Evolutionary conservation across 2,329 filamentous ascomycete genomes (phyloP), one percentile per base, ranked within the genome.

Genomic region (Penicillium brasilianum): DNA sequence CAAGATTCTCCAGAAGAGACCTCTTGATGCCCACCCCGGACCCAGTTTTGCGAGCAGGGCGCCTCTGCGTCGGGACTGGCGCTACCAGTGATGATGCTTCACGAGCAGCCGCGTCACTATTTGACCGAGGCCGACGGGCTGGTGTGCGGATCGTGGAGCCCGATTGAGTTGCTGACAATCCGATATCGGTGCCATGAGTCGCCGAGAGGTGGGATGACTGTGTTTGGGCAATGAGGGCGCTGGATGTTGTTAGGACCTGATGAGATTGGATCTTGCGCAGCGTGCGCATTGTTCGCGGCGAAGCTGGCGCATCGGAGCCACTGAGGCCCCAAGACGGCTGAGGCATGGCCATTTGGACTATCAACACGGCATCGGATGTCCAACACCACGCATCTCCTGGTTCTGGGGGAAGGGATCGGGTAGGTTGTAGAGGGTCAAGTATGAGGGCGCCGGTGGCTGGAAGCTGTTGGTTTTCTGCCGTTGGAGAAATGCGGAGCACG

Each of bases 251-350:
- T 78, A 76, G 85, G 82, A 79, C 72, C 61, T 92, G 90, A 54
- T 91, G 90, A 34, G 90, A 93, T 76, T 92, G 89, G 32, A 92
- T 86, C 73, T 89, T 89, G 68, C 90, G 86, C 62, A 93, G 82
- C 50, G 86, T 84, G 70, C 90, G 86, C 73, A 88, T 86, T 28
- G 87, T 87, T 63, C 87, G 84, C 46, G 88, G 87, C 30, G 87
- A 88, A 63, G 87, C 83, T 37, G 75, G 74, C 49, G 70, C 64
- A 32, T 74, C 70, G 41, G 72, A 68, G 58, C 65, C 65, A n/a
- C 70, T 66, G 49, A 74, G 63, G 56, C 69, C 69, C 68, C 67
- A 69, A 41, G 64, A 62, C 46, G 67, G 66, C 28, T 66, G 65
- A 58, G 58, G 59, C 54, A 66, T 67, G 28, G 69, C 59, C 62